Conservation (phyloP, 495 filamentous ascomycete species). For the Hypoxylon rickii region DNA sequence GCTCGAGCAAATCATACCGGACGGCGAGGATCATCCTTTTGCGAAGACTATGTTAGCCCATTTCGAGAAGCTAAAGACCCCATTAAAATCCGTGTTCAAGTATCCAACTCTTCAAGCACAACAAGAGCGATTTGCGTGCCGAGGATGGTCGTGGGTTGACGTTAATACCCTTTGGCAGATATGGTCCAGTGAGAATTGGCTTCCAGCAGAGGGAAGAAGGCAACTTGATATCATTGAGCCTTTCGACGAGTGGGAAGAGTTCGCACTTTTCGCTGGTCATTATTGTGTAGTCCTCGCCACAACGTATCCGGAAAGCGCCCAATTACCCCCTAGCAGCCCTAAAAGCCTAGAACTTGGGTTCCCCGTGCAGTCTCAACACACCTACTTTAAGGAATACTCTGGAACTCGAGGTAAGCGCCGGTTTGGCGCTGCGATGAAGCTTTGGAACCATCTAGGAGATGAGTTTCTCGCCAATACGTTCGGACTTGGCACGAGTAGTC, state of each 20-base stretch:
- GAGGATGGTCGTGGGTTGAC: slow-evolving; percentile 66
- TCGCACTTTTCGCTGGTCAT: slow-evolving; percentile 82
- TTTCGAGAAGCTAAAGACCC: slow-evolving; percentile 79
- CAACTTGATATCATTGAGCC: slow-evolving; percentile 71
- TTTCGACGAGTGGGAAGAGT: slow-evolving; percentile 97
- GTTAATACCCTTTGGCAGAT: slow-evolving; percentile 75
- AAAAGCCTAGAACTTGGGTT: background rate
- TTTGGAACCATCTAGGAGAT: slow-evolving; percentile 26
- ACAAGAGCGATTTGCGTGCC: slow-evolving; percentile 62
- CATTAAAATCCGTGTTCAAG: slow-evolving; percentile 69
- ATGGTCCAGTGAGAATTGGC: slow-evolving; percentile 70
- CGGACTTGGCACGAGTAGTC: slow-evolving; percentile 64
- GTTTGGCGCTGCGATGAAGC: slow-evolving; percentile 44
- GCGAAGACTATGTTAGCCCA: slow-evolving; percentile 85
- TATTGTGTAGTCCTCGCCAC: slow-evolving; percentile 79
- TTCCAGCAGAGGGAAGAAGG: slow-evolving; percentile 58
- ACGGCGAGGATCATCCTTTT: slow-evolving; percentile 78
- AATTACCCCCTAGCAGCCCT: background rate
- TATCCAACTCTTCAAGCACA: slow-evolving; percentile 72
- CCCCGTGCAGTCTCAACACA: background rate
- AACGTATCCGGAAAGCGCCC: slow-evolving; percentile 1
- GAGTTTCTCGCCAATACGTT: slow-evolving; percentile 51
- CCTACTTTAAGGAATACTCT: slow-evolving; percentile 33
- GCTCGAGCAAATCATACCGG: slow-evolving; percentile 86
- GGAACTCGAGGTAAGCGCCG: slow-evolving; percentile 46